A percentile compares a stretch with the other conserved stretches of the same genome.
These are phyloP conservation scores for Cladorrhinum sp. DNA, from an alignment of 2,329 filamentous ascomycete species.

Conservation along the genomic window DNA sequence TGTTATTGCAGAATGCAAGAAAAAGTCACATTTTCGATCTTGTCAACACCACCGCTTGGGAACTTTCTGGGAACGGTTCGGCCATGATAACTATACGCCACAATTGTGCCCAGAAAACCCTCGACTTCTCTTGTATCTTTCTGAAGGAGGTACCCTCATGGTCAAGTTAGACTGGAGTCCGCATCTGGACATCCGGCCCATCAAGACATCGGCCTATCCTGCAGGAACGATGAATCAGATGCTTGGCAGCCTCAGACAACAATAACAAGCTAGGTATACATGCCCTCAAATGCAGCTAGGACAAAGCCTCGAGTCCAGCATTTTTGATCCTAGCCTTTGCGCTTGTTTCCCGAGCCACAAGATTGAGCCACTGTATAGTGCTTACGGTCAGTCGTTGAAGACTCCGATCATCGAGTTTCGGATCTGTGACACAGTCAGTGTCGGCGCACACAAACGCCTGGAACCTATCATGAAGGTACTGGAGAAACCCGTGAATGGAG, in stretches of 20 bases:
- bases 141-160: neutral
- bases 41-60: no score
- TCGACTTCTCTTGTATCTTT: neutral
- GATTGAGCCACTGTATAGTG: neutral
- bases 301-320: neutral
- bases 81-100: neutral
- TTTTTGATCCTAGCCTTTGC: neutral
- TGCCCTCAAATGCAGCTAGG: neutral
- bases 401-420: no score
- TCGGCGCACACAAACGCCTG: neutral
- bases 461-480: neutral
- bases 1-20: no score
- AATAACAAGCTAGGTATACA: neutral
- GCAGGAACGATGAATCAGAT: neutral
- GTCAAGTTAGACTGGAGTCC: neutral
- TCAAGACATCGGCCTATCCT: neutral
- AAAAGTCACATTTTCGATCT: no score
- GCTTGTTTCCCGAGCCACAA: neutral
- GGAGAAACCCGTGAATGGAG: neutral
- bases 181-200: neutral
- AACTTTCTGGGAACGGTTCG: no score
- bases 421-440: no score
- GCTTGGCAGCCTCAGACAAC: neutral
- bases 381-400: neutral
- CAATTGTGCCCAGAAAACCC: neutral